Base-by-base conservation (phyloP, 441 rosid species). In the Breynia disticha region DNA sequence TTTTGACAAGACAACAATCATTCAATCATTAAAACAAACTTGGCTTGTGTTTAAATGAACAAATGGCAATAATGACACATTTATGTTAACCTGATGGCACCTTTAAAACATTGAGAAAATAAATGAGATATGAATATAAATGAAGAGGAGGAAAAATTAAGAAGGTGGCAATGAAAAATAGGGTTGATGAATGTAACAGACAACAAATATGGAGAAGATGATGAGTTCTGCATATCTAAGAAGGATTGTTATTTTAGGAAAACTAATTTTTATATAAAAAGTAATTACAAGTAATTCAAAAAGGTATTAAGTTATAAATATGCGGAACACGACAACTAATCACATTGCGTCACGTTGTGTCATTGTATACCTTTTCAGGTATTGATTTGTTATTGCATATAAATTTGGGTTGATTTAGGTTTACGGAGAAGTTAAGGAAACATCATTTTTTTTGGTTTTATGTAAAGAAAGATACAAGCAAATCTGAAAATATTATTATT, bases 1-100 rank as follows among this genome's bases (percentile, higher is more conserved):
- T 55, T 65, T 67, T 75, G 24, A 68, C 74, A 57, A 81, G 64
- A 62, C 83, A 50, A 16, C 74, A 72, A 67, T 75, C 85, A 70
- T 79, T 39, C 64, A 75, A 60, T 60, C 82, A 83, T n/a, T n/a
- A n/a, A 41, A 3, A 9, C 44, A 41, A 41, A 1, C 10, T 41
- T 2, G 44, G 10, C 35, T 41, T 9, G 44, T 7, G 9, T 1
- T 41, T 41, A 41, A 41, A n/a, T 1, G 18, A 37, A 48, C 7
- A 32, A 46, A 54, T 28, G 35, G 8, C 35, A 28, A 28, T 28
- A 28, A 28, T 28, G 35, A 28, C 35, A 28, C 3, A 28, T 28
- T 28, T 28, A 28, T 28, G 35, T 28, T 28, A 28, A 28, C 5
- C 35, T 28, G 35, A 28, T 28, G 35, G 8, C 4, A 28, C 35